These are phyloP conservation scores for Eragrostis nindensis DNA, from an alignment of 176 grass and related monocot species.

Conservation along the genomic window DNA sequence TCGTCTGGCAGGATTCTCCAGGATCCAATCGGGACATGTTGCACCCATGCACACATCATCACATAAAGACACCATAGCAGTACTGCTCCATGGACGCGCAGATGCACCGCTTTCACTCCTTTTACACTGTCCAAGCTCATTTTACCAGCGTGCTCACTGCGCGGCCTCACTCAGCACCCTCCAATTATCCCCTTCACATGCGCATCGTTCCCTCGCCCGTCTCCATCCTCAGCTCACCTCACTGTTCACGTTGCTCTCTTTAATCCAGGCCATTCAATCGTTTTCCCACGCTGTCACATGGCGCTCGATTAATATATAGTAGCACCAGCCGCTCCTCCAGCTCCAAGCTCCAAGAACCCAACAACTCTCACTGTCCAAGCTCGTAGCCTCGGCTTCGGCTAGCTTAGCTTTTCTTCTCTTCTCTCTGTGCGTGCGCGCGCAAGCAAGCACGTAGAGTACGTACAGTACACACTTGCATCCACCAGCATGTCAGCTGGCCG, in stretches of 20 bases:
- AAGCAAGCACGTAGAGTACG: not conserved
- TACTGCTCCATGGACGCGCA: not conserved
- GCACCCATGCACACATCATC: conserved; percentile 29
- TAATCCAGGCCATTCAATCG: conserved; percentile 46
- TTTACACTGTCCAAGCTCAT: not conserved
- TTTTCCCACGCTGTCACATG: conserved; percentile 48
- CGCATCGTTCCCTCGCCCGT: not conserved
- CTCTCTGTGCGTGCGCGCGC: not conserved
- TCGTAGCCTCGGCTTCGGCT: not conserved
- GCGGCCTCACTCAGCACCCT: not conserved
- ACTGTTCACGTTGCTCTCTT: conserved; percentile 44
- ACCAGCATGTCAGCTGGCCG: conserved; percentile 43
- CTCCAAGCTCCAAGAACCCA: conserved; percentile 51
- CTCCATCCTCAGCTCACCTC: not conserved
- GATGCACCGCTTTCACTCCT: not conserved
- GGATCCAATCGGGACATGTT: conserved; percentile 30
- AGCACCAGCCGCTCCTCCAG: conserved; percentile 25
- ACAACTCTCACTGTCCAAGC: conserved; percentile 4
- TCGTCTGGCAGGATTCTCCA: conserved; percentile 36
- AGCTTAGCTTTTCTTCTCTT: not conserved
- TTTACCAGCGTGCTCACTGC: conserved; percentile 13
- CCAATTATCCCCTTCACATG: conserved; percentile 67
- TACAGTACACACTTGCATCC: not conserved
- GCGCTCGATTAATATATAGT: conserved; percentile 63
- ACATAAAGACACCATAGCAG: not conserved